These are phyloP conservation scores for Ophiostoma populinum DNA, from an alignment of 2,329 filamentous ascomycete species.

Conservation along the genomic window DNA sequence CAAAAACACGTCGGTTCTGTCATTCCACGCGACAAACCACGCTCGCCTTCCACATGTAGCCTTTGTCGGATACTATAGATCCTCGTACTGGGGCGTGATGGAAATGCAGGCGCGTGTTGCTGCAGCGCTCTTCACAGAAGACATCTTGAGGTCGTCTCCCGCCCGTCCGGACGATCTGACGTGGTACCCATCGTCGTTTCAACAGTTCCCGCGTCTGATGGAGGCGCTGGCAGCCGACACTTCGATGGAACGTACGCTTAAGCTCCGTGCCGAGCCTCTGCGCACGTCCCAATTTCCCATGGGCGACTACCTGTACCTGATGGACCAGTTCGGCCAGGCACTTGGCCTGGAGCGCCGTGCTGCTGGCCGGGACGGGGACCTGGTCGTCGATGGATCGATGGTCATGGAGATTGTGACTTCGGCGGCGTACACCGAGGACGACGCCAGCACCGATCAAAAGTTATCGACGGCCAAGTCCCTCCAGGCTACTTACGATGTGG, in stretches of 20 bases:
- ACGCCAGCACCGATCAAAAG: not conserved
- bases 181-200: not conserved
- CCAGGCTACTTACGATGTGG: constrained; percentile 26
- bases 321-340: constrained; percentile 50
- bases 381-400: constrained; percentile 19
- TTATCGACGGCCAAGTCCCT: constrained; percentile 18
- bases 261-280: constrained; percentile 30
- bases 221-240: constrained; percentile 26
- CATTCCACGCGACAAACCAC: constrained; percentile 49
- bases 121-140: constrained; percentile 32
- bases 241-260: constrained; percentile 27
- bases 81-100: constrained; percentile 74
- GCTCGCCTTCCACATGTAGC: constrained; percentile 45
- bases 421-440: constrained; percentile 26
- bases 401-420: constrained; percentile 39
- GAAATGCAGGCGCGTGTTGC: constrained; percentile 68
- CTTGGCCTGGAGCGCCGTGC: too few species aligned
- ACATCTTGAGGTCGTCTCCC: constrained; percentile 17
- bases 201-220: constrained; percentile 16
- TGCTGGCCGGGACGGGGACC: constrained; percentile 17
- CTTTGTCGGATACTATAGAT: constrained; percentile 71
- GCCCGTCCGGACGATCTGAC: constrained; percentile 10
- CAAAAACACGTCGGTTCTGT: constrained; percentile 46
- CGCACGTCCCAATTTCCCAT: constrained; percentile 59
- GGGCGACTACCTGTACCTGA: constrained; percentile 62